Base-by-base conservation (phyloP, 192 early-diverging fungal species). In the Linnemannia exigua region DNA sequence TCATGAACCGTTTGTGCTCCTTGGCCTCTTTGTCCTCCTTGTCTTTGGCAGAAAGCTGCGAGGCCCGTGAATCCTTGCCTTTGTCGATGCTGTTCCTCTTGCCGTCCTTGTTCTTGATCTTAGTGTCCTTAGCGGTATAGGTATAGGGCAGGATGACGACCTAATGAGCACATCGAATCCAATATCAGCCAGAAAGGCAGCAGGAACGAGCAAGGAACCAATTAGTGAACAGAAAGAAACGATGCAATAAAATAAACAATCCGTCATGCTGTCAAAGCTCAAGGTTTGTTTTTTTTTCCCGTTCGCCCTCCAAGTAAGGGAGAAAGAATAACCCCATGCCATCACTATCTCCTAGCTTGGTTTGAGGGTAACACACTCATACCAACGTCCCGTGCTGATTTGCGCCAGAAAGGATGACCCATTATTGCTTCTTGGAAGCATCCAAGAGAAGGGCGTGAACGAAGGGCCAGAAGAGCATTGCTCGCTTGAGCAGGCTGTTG, bases 71-170 rank as follows among this genome's bases (percentile, higher is more conserved):
- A 17, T 79, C 75, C 3, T 52, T 37, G 46, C 76, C 46, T 37
- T 54, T 70, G 11, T 63, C 58, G 28, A 63, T 63, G 28, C 58
- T 63, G 3, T 22, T 31, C 14, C 58, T 63, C 22, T 46, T 74
- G 31, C 31, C 52, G 33, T 85, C 77, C 67, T 31, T 79, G 47
- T 76, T 79, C 51, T 61, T 86, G 54, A 86, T 77, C 74, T 86
- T 86, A 20, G 84, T 86, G 37, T 86, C 84, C 25, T 86, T 86
- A 63, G 78, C 44, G 14, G 78, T 80, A 36, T 73, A 80, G 19
- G 84, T 86, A 25, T 86, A 86, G 31, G 84, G 84, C 31, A 86
- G 28, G 51, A 86, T 74, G 68, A 86, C 84, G 37, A 86, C 84
- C 84, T 86, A 74, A 74, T 68, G 58, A 63, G 58, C 58, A 14